phyloP scores from a whole-genome alignment of 108 stramenopile species.

The Chaetoceros muelleri region DNA sequence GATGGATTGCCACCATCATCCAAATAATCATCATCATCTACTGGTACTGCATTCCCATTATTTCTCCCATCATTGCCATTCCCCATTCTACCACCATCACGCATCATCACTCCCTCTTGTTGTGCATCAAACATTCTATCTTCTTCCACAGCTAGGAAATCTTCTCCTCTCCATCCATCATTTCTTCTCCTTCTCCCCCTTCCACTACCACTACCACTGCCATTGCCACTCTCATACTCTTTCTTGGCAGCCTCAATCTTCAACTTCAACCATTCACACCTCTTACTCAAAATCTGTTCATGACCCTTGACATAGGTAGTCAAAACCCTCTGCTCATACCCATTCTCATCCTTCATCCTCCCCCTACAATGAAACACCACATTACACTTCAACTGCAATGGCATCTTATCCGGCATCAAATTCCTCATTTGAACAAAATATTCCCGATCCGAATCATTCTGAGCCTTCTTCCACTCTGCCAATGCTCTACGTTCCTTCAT shows the following conservation, averaged over 20 bases:
- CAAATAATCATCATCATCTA: conserved; percentile 52
- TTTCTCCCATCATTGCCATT: conserved; percentile 19
- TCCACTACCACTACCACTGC: conserved; percentile 1
- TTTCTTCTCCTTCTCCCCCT: neutral
- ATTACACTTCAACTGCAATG: conserved; percentile 12
- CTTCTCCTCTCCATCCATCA: no score
- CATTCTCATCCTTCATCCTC: conserved; percentile 51
- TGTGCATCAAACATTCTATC: conserved; percentile 1
- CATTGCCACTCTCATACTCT: conserved; percentile 15
- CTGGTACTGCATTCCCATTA: conserved; percentile 12
- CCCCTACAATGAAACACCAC: conserved; percentile 69
- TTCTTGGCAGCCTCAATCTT: conserved; percentile 39
- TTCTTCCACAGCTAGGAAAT: neutral
- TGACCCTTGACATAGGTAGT: conserved; percentile 45
- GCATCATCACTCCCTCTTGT: neutral
- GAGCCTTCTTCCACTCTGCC: conserved; percentile 27
- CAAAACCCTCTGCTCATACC: conserved; percentile 52
- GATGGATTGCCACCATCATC: conserved; percentile 2
- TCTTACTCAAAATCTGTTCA: conserved; percentile 39
- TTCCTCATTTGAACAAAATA: conserved; percentile 49
- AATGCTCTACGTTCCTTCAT: conserved; percentile 22
- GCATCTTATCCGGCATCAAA: conserved; percentile 28
- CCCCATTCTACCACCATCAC: conserved; percentile 1
- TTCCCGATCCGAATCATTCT: conserved; percentile 54
- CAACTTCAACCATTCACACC: conserved; percentile 57